A percentile compares a stretch with the other conserved stretches of the same genome.
These are phyloP conservation scores for Aureobasidium leucospermi DNA, from an alignment of 2,329 filamentous ascomycete genomes.

Conservation along the genomic window DNA sequence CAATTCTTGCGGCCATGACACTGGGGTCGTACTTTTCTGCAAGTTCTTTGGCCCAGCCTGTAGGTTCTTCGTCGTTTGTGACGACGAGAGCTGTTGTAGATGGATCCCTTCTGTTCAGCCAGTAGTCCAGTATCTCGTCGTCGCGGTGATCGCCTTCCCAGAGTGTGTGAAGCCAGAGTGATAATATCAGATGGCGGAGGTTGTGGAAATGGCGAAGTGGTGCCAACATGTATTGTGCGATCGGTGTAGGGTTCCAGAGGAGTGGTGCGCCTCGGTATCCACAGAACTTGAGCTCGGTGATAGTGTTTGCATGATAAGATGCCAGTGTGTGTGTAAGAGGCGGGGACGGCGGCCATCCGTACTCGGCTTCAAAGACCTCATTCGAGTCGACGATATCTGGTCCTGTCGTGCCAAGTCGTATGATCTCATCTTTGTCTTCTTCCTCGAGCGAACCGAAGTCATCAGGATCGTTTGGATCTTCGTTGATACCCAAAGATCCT, in stretches of 20 bases:
- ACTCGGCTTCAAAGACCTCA: constrained; percentile 30
- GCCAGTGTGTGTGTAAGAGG: constrained; percentile 38
- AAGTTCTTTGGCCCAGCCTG: constrained; percentile 36
- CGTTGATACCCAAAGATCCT: constrained; percentile 22
- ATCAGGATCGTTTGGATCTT: constrained; percentile 13
- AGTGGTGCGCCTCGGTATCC: constrained; percentile 39
- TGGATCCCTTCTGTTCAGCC: constrained; percentile 34
- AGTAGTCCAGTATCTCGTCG: constrained; percentile 37
- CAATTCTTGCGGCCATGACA: constrained; percentile 35
- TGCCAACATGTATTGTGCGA: constrained; percentile 32
- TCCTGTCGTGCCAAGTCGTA: constrained; percentile 18
- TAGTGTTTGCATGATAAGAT: constrained; percentile 31
- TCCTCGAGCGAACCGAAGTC: constrained; percentile 23
- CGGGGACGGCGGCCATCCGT: constrained; percentile 33
- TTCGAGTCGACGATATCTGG: constrained; percentile 17
- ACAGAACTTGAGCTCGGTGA: constrained; percentile 42
- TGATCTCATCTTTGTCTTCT: constrained; percentile 26
- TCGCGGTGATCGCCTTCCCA: constrained; percentile 35
- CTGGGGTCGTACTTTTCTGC: constrained; percentile 33
- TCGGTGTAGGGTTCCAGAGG: constrained; percentile 31
- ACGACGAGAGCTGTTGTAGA: constrained; percentile 32
- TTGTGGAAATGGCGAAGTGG: constrained; percentile 37
- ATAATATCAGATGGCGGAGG: constrained; percentile 34
- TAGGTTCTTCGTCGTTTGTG: constrained; percentile 24
- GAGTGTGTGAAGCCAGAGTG: constrained; percentile 35